Base-by-base conservation (phyloP, 257 asterid genomes). In the Striga asiatica region DNA sequence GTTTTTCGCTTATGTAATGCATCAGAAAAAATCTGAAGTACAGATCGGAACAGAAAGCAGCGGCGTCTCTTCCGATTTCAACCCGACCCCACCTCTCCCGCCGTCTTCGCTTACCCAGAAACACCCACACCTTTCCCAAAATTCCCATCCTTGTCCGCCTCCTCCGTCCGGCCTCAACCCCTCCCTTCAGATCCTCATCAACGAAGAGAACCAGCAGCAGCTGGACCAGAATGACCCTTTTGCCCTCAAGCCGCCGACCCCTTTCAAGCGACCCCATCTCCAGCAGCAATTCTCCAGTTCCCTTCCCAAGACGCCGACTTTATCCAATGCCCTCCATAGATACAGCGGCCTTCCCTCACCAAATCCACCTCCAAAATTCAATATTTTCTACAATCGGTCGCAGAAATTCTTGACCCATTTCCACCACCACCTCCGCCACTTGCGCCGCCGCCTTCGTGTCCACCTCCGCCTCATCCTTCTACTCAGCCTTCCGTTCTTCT, bases 1-100 rank as follows among this genome's bases (percentile, higher is more conserved):
- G 56, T 60, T 60, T 70, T n/a, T n/a, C 56, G 51, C 67, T 7
- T 79, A 74, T 85, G 87, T 82, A 81, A 89, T 85, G 96, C 96
- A 83, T 89, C 94, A 81, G 79, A 89, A 85, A 59, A 89, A 85
- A 85, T 85, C 96, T 29, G 94, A 85, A 75, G 74, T 78, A 71
- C 97, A 85, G 83, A 85, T 85, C 94, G 95, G 97, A 82, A 85
- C 84, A 76, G 97, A 88, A 82, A 88, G 97, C 94, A 76, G 77
- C 43, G 77, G 97, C 95, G 27, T 88, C 86, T 85, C 97, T 88
- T 88, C 93, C 93, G 96, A 85, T 89, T 89, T 85, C 86, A 79
- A 80, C 75, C 89, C 92, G 0, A 80, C 81, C 45, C 84, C 94
- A 11, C 82, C 82, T 35, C 75, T 74, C 37, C 50, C 74, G 12